phyloP scores from a whole-genome alignment of 192 early-diverging fungal genomes.

The Pecoramyces ruminantium region DNA sequence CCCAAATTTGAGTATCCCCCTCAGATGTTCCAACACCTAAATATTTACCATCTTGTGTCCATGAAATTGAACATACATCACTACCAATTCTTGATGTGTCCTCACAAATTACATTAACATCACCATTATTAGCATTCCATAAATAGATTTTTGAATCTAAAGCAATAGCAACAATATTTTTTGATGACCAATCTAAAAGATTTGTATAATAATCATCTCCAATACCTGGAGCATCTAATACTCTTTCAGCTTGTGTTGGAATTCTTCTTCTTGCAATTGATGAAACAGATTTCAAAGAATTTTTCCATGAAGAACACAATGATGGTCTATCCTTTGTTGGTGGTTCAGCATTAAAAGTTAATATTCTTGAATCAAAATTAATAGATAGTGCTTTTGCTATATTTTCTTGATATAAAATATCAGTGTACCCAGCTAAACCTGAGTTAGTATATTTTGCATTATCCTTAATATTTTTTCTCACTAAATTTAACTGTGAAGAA shows the following conservation, averaged over 20 bases:
- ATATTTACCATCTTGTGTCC: constrained; percentile 21
- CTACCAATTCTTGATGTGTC: neutral
- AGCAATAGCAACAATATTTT: constrained; percentile 28
- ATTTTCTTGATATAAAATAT: constrained; percentile 52
- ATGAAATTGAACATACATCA: constrained; percentile 15
- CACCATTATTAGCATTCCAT: constrained; percentile 31
- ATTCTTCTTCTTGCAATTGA: constrained; percentile 41
- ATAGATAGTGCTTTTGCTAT: constrained; percentile 68
- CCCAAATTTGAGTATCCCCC: constrained; percentile 85
- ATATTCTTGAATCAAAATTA: constrained; percentile 58
- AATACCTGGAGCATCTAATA: constrained; percentile 79
- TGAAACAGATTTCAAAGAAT: constrained; percentile 17
- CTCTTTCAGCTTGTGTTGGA: constrained; percentile 55
- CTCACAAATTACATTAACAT: constrained; percentile 20
- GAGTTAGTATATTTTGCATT: neutral
- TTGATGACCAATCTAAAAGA: constrained; percentile 26
- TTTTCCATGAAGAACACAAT: constrained; percentile 34
- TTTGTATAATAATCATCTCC: constrained; percentile 30
- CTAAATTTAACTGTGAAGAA: constrained; percentile 53
- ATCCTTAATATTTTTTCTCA: constrained; percentile 11
- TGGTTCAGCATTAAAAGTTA: constrained; percentile 61
- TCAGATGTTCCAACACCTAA: constrained; percentile 49
- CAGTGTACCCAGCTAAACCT: neutral
- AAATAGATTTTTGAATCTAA: constrained; percentile 28
- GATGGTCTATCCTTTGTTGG: constrained; percentile 31